A percentile compares a stretch with the other conserved stretches of the same genome.
Evolutionary conservation across 1,284 basidiomycete species (phyloP).

Genomic region (Ceratobasidium sp.): DNA sequence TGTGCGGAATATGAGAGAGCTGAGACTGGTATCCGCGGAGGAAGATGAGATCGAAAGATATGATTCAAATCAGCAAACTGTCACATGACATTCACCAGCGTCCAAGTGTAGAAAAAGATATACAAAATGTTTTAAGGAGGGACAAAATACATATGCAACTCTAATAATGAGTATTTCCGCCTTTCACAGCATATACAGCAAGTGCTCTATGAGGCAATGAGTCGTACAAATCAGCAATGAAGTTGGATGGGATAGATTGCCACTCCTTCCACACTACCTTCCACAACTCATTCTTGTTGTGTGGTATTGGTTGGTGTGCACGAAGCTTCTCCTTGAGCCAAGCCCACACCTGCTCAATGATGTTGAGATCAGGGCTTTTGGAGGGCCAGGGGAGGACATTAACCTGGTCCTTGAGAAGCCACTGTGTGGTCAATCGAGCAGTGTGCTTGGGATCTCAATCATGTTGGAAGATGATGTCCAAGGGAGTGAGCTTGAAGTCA

Average conservation of each 20-base stretch:
- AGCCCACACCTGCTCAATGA: constrained; percentile 31
- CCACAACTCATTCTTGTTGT: constrained; percentile 10
- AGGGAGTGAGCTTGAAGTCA: background rate
- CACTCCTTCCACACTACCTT: background rate
- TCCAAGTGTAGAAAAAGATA: background rate
- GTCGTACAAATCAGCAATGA: constrained; percentile 14
- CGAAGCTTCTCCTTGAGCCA: background rate
- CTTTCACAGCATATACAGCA: constrained; percentile 13
- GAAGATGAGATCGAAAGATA: no score
- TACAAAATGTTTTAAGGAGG: background rate
- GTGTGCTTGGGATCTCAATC: constrained; percentile 18
- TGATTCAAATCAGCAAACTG: no score
- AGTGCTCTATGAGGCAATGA: constrained; percentile 11
- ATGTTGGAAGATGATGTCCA: constrained; percentile 7
- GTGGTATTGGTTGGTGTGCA: background rate
- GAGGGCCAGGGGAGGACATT: constrained; percentile 15
- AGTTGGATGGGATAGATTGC: background rate
- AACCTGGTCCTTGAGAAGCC: background rate
- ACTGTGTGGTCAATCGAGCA: background rate
- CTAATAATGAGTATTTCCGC: constrained; percentile 15
- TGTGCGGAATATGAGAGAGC: no score
- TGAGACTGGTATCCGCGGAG: no score
- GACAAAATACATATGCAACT: background rate
- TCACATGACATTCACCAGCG: no score
- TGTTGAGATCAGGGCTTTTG: constrained; percentile 16